Base-by-base conservation (phyloP, 2,329 filamentous ascomycete genomes). In the Herpotrichia juniperi region DNA sequence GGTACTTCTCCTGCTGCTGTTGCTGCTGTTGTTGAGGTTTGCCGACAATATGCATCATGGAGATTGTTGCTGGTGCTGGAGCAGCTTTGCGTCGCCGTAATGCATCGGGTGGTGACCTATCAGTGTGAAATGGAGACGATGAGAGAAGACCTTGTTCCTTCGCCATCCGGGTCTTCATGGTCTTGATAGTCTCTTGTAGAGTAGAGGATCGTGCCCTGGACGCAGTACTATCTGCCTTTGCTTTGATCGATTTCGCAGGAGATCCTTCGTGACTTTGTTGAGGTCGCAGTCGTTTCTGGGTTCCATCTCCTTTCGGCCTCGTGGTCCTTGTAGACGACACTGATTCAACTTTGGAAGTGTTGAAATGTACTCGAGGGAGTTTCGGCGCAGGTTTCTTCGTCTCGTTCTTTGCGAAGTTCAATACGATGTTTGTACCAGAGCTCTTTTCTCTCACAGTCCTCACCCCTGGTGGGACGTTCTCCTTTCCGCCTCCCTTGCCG, bases 401-500 rank as follows among this genome's bases (percentile, higher is more conserved):
- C 21, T 67, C 57, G 4, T 65, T 51, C 43, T 67, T 71, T 10
- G 59, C 54, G 48, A 71, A 70, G 51, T 71, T 65, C 54, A 71
- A 61, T 19, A 67, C 59, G 47, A 67, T 67, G 40, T 71, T 62
- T 12, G 61, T 67, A 14, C 62, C 62, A 12, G 51, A 49, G 31
- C 57, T 48, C 54, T 70, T 70, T 46, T 49, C 60, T 39, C 66
- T 61, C 9, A 64, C 53, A 4, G 66, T 57, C 12, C 65, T 62
- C 48, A 64, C 58, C n/a, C 78, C 79, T 1, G 84, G 85, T 12
- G 83, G 83, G 4, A 86, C 63, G 56, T 87, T 88, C 66, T 87
- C 85, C 60, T 88, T 88, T 5, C 85, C 85, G 4, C 78, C 78
- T 28, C 82, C 81, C 43, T 77, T 77, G 21, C 83, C 83, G 52